Evolutionary conservation across 495 filamentous ascomycete species (phyloP), one percentile per base, ranked within the genome.

Genomic region (Annulohypoxylon nitens): DNA sequence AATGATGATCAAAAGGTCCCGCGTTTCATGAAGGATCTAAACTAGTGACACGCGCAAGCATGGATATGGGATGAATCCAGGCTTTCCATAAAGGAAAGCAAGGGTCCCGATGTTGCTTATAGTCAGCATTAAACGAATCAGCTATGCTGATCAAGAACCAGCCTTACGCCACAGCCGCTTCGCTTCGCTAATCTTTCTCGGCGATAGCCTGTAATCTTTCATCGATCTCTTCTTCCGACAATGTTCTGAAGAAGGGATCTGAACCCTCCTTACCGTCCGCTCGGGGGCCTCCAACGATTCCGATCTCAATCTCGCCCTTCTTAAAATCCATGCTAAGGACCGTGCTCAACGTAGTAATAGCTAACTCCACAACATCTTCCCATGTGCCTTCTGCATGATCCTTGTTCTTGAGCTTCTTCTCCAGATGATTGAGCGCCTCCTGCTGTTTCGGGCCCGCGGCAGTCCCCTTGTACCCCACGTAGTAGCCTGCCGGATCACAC

Each of bases 321-420:
- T 99, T 99, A 87, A 99, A 99, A 83, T 99, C 96, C 75, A 98
- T 97, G 80, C 94, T 97, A 61, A 99, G 88, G 60, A 99, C 95
- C 60, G 91, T 96, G 87, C 95, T 97, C 79, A 99, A 82, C 10
- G 96, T 92, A 14, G 93, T 91, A 83, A 99, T 98, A 45, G 92
- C 96, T 69, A 98, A 86, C 84, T 99, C 96, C 64, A 99, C 95
- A 39, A 99, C 96, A 67, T 98, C 96, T 84, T 98, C 93, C 97
- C 97, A 98, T 82, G 84, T 91, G 67, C 96, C 96, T 7, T 93
- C 90, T 33, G 96, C 96, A 77, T 88, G 88, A 81, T 98, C 95
- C 91, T 97, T 97, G 90, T 97, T 97, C 89, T 98, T 98, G 84
- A 99, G 90, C 88, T 97, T 98, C 92, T 98, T 98, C 89, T 99